These are phyloP conservation scores for Canna indica DNA, from an alignment of 176 grass and related monocot genomes.

Conservation along the genomic window DNA sequence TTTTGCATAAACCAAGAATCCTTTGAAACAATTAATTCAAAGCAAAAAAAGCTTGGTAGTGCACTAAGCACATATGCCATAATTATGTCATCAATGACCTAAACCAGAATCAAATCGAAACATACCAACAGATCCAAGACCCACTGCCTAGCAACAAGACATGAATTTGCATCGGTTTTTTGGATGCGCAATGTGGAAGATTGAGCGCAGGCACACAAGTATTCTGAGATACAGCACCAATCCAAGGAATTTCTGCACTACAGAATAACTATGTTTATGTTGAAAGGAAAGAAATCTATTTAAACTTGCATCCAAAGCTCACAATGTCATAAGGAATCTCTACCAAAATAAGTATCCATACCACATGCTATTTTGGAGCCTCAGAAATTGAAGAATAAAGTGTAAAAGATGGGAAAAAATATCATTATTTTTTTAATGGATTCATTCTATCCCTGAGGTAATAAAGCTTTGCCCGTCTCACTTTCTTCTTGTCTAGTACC, in stretches of 20 bases:
- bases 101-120: too few relatives aligned
- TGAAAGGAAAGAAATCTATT: not conserved
- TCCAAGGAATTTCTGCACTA: not conserved
- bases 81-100: too few relatives aligned
- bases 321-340: not conserved
- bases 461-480: constrained; percentile 83
- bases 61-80: too few relatives aligned
- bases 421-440: constrained; percentile 55
- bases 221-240: too few relatives aligned
- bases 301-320: not conserved
- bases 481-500: constrained; percentile 81
- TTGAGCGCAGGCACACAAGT: too few relatives aligned
- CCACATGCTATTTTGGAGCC: not conserved
- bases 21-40: too few relatives aligned
- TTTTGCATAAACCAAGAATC: too few relatives aligned
- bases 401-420: not conserved
- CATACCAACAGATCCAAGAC: too few relatives aligned
- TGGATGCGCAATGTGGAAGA: too few relatives aligned
- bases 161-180: too few relatives aligned
- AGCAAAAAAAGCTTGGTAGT: too few relatives aligned
- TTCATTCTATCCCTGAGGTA: constrained; percentile 96
- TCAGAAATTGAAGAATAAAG: not conserved
- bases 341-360: not conserved
- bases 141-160: too few relatives aligned
- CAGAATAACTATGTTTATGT: not conserved